phyloP scores from a whole-genome alignment of 257 asterid genomes.

The Lithospermum erythrorhizon region DNA sequence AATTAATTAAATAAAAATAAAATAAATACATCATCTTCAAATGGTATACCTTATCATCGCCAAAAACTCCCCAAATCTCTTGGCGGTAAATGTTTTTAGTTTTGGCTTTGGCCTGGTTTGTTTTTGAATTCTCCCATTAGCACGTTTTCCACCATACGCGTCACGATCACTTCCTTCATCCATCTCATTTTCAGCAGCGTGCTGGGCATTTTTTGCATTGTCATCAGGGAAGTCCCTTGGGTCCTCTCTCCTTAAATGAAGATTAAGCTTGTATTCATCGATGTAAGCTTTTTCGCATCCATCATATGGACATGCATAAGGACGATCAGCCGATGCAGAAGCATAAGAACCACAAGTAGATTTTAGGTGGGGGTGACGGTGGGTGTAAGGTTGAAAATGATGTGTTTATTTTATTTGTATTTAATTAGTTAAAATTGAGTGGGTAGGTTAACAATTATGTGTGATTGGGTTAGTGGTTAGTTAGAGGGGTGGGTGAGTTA shows the following conservation, averaged over 20 bases:
- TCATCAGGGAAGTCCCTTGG: constrained; percentile 88
- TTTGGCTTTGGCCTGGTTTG: constrained; percentile 70
- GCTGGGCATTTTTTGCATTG: constrained; percentile 38
- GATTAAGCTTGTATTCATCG: constrained; percentile 97
- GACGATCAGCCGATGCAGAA: constrained; percentile 75
- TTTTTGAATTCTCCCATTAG: constrained; percentile 43
- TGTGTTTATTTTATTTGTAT: too few relatives aligned
- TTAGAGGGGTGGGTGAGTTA: too few relatives aligned
- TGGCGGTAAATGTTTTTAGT: too few relatives aligned
- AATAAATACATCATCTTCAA: too few relatives aligned
- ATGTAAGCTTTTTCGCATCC: constrained; percentile 98
- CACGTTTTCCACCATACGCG: constrained; percentile 39
- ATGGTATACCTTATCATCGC: too few relatives aligned
- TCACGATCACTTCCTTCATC: constrained; percentile 89
- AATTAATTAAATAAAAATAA: too few relatives aligned
- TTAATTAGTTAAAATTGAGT: too few relatives aligned
- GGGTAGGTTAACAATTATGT: too few relatives aligned
- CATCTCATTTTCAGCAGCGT: constrained; percentile 42
- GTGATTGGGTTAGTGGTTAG: too few relatives aligned
- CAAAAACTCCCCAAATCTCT: too few relatives aligned
- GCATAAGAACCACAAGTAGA: constrained; percentile 39
- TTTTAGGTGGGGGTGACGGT: too few relatives aligned
- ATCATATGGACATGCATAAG: constrained; percentile 78
- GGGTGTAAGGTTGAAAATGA: too few relatives aligned
- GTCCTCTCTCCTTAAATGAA: constrained; percentile 80